phyloP scores from a whole-genome alignment of 148 eudicot genomes.

The Chenopodium berlandieri region DNA sequence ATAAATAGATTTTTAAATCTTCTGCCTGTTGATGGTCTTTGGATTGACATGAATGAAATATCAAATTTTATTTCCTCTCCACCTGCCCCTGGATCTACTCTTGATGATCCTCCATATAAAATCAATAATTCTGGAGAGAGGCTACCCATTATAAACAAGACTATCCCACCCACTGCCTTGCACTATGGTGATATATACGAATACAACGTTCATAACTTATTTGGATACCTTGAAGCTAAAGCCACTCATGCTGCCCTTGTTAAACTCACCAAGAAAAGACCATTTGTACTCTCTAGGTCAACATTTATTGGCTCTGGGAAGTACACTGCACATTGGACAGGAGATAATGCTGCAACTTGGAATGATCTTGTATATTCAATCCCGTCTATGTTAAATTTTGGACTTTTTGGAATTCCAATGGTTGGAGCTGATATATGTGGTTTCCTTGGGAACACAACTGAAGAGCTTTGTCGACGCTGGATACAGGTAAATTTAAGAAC shows the following conservation, averaged over 20 bases:
- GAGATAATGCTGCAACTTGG: slow-evolving; percentile 90
- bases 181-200: slow-evolving; percentile 51
- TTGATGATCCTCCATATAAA: slow-evolving; percentile 73
- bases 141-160: slow-evolving; percentile 43
- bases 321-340: slow-evolving; percentile 92
- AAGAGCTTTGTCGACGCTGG: slow-evolving; percentile 85
- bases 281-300: slow-evolving; percentile 66
- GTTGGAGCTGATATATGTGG: slow-evolving; percentile 97
- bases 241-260: slow-evolving; percentile 55
- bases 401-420: slow-evolving; percentile 88
- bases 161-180: slow-evolving; percentile 58
- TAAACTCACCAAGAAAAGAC: slow-evolving; percentile 52
- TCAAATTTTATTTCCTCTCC: slow-evolving; percentile 60
- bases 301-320: slow-evolving; percentile 88
- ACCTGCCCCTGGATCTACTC: slow-evolving; percentile 42
- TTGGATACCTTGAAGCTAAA: slow-evolving; percentile 61
- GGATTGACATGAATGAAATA: slow-evolving; percentile 94
- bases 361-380: slow-evolving; percentile 66
- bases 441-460: slow-evolving; percentile 59
- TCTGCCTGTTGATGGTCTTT: slow-evolving; percentile 74
- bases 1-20: slow-evolving; percentile 45
- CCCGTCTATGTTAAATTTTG: slow-evolving; percentile 64
- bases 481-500: slow-evolving; percentile 52
- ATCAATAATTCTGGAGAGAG: slow-evolving; percentile 59
- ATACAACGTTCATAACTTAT: slow-evolving; percentile 66